Conservation (phyloP, 768 basidiomycete genomes). For the Suillus clintonianus region DNA sequence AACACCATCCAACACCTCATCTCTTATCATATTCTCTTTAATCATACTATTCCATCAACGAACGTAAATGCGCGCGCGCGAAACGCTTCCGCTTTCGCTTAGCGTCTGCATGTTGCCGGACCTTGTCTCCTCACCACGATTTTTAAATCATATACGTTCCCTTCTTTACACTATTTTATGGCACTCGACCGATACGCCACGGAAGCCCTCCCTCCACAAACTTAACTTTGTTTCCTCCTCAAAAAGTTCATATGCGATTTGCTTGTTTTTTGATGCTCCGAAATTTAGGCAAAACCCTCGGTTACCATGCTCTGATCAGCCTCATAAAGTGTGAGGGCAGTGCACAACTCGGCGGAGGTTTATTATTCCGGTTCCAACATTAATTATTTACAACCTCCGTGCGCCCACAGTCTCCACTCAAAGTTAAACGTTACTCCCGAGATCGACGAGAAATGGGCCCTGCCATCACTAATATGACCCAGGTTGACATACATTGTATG, state of each 20-base stretch:
- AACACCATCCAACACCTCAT: neutral
- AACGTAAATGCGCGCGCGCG: neutral
- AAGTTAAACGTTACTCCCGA: neutral
- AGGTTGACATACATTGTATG: neutral
- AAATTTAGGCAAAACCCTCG: neutral
- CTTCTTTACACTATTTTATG: neutral
- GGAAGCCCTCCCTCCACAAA: neutral
- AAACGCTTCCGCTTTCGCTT: neutral
- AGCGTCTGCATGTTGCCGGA: neutral
- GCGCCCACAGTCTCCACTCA: constrained; percentile 1
- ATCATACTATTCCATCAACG: neutral
- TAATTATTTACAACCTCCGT: neutral
- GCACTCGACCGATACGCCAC: neutral
- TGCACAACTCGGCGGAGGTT: neutral
- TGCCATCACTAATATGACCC: neutral
- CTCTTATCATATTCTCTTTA: constrained; percentile 1
- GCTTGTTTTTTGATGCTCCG: constrained; percentile 1
- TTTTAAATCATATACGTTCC: neutral
- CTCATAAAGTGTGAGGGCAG: neutral
- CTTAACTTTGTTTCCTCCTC: constrained; percentile 6
- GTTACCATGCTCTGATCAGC: neutral
- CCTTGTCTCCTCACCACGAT: neutral
- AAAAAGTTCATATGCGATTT: constrained; percentile 2
- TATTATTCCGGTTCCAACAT: neutral
- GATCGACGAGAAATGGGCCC: neutral